These are phyloP conservation scores for Clonostachys solani DNA, from an alignment of 2,329 filamentous ascomycete species.

Conservation along the genomic window DNA sequence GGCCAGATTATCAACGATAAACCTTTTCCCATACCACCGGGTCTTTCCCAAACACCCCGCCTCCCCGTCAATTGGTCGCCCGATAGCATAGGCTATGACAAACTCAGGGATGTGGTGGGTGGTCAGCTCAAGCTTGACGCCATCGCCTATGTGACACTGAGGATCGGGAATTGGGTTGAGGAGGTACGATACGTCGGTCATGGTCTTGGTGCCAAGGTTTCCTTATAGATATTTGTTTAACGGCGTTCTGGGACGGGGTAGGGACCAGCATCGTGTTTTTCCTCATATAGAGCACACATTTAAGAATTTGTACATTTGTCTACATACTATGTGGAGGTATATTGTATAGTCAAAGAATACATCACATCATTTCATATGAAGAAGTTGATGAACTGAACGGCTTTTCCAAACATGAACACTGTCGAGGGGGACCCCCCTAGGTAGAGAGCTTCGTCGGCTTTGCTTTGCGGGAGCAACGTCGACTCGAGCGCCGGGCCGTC, in stretches of 20 bases:
- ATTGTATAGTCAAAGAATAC: too few species aligned
- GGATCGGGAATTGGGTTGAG: slow-evolving; percentile 72
- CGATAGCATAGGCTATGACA: slow-evolving; percentile 76
- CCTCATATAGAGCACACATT: too few species aligned
- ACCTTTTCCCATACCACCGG: slow-evolving; percentile 74
- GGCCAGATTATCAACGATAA: slow-evolving; percentile 73
- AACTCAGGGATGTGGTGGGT: slow-evolving; percentile 74
- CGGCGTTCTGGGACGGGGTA: not conserved
- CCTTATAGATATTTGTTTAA: slow-evolving; percentile 12
- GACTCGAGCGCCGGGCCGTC: too few species aligned
- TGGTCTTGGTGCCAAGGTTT: slow-evolving; percentile 62
- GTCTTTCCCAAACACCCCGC: slow-evolving; percentile 65
- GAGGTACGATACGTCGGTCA: slow-evolving; percentile 65
- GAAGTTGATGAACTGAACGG: too few species aligned
- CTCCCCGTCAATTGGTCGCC: slow-evolving; percentile 80
- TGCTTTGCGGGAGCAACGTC: too few species aligned
- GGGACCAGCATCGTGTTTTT: too few species aligned
- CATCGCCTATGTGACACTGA: slow-evolving; percentile 68
- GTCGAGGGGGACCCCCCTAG: too few species aligned
- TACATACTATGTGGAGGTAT: too few species aligned
- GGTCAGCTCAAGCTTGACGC: slow-evolving; percentile 77
- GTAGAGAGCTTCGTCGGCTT: too few species aligned
- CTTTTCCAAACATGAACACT: too few species aligned
- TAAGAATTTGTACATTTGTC: too few species aligned
- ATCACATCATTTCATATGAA: too few species aligned